Base-by-base conservation (phyloP, 2,329 filamentous ascomycete genomes). In the Intubia oerlemansii region DNA sequence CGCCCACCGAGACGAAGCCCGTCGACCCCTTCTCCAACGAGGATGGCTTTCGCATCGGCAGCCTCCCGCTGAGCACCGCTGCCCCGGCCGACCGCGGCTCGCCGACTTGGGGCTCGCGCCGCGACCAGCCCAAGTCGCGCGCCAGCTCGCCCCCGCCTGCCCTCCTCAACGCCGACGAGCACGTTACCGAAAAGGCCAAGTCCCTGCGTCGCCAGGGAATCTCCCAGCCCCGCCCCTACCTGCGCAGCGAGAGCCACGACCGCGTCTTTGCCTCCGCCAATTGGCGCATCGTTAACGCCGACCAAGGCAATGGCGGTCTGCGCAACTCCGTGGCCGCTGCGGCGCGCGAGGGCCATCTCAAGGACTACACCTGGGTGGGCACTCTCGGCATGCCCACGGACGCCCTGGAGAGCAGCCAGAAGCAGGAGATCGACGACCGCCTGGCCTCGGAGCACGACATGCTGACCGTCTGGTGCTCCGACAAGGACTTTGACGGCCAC, bases 371-470 rank as follows among this genome's bases (percentile, higher is more conserved):
- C n/a, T 91, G 79, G 72, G 76, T 95, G 5, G 85, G 85, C 30
- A 90, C 84, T 1, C 53, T 95, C 24, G 88, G 85, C 13, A 93
- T 93, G 68, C 84, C 85, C 0, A 93, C 81, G 0, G 85, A 95
- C 49, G 75, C 73, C 7, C 59, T 95, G 15, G 62, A 75, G 21
- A 68, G 72, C 24, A 67, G 70, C 1, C 62, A 73, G 41, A 85
- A 77, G 45, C 62, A 76, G 33, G 78, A 85, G 29, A 93, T 95
- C 37, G 70, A 80, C 37, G 77, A 88, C 44, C 68, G 66, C 32
- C 54, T 95, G 7, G 71, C 79, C 27, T 76, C 73, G 16, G 79
- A 92, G 44, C 73, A 78, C 46, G 70, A 88, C 40, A 82, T 80
- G 42, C 51, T 91, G 38, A 70, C 77, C 3, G 82, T 93, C 19